Evolutionary conservation across 768 basidiomycete genomes (phyloP), one percentile per base, ranked within the genome.

Genomic region (Rhizopogon vesiculosus): DNA sequence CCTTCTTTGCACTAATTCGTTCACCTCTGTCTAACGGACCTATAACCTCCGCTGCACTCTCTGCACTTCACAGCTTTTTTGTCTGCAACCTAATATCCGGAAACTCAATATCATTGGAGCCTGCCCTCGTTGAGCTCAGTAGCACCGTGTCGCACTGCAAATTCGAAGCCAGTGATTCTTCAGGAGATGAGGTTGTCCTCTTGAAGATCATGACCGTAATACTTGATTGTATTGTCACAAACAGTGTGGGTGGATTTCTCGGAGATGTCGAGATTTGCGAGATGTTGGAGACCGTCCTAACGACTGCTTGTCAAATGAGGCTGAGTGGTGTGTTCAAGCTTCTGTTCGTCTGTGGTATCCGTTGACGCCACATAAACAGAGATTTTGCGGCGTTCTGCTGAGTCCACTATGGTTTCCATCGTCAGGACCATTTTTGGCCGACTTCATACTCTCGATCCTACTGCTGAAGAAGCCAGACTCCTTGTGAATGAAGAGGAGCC

Each of bases 181-280:
- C 94, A n/a, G 91, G 93, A 5, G 97, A 99, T 71, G 97, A 99
- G 69, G 90, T 97, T 7, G 95, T 98, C 8, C 77, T 98, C 7
- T 79, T 96, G 60, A 91, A 86, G 69, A 93, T 98, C 56, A 84
- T 98, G 78, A 81, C 86, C 7, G 86, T 98, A 16, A 93, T 96
- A 51, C 84, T 91, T 58, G 85, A 90, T 60, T 88, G 89, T 63
- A 77, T 97, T 59, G 86, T 87, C 60, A 78, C 84, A 51, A 71
- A 67, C 55, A 74, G 71, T 55, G 83, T 91, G 29, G 88, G 91
- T 1, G 68, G 72, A n/a, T 76, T 78, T 9, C 78, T 98, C 38
- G 92, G 91, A 28, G 96, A 99, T 64, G 83, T 97, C 52, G 93
- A 94, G 67, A 87, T 98, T 15, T 99, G 97, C 67, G 97, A 98